phyloP scores from a whole-genome alignment of 805 yeast genomes.

The Hanseniaspora clermontiae region DNA sequence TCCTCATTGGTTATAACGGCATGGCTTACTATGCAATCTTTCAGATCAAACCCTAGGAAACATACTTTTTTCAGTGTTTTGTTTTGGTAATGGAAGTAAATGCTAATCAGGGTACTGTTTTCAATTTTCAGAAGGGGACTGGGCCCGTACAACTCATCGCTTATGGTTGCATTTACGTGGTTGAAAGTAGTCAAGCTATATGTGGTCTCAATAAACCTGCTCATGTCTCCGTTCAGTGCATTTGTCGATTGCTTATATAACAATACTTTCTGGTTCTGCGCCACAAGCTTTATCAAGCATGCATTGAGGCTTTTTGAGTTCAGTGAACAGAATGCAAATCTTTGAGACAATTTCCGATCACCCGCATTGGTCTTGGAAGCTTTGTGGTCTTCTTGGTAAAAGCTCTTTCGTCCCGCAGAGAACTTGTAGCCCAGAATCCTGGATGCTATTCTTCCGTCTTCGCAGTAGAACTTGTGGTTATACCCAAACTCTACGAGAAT shows the following conservation, averaged over 20 bases:
- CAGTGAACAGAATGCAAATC: neutral
- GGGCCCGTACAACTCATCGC: neutral
- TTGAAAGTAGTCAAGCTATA: neutral
- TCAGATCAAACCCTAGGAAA: neutral
- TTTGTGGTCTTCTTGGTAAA: conserved; percentile 33
- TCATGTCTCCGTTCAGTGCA: neutral
- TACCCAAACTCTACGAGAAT: conserved; percentile 84
- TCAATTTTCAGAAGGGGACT: neutral
- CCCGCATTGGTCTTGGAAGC: neutral
- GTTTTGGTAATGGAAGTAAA: neutral
- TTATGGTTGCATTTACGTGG: neutral
- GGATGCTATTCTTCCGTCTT: conserved; percentile 66
- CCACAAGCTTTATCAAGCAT: neutral
- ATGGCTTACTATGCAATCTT: neutral
- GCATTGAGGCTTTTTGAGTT: conserved; percentile 34
- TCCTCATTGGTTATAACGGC: neutral
- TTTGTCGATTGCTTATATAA: neutral
- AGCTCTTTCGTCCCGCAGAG: conserved; percentile 49
- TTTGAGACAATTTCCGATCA: neutral
- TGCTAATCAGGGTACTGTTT: neutral
- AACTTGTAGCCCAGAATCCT: conserved; percentile 55
- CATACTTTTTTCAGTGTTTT: neutral
- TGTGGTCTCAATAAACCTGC: neutral
- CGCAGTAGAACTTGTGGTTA: conserved; percentile 74
- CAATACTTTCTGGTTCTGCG: neutral